A percentile compares a stretch with the other conserved stretches of the same genome.
Evolutionary conservation across 2,329 filamentous ascomycete genomes (phyloP).

Genomic region (Nigrospora osmanthi): DNA sequence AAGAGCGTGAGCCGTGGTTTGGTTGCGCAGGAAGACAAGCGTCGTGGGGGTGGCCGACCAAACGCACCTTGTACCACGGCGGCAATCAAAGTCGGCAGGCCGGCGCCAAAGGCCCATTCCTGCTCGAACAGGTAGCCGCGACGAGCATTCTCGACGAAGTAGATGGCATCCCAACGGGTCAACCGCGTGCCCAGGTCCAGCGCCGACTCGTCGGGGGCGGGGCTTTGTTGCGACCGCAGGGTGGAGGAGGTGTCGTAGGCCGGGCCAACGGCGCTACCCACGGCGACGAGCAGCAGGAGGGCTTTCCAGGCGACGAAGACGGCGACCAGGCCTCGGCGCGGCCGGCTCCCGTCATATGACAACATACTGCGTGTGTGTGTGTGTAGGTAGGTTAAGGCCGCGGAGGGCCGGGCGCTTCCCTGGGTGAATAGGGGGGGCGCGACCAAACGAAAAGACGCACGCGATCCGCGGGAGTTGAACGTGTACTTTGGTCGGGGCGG

Average conservation of each 20-base stretch:
- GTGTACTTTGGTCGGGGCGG: too few relatives aligned
- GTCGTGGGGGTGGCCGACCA: too few relatives aligned
- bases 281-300: constrained; percentile 54
- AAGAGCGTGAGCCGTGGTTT: background rate
- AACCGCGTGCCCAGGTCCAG: constrained; percentile 45
- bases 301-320: constrained; percentile 60
- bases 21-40: too few relatives aligned
- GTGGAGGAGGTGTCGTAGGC: constrained; percentile 75
- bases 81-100: constrained; percentile 35
- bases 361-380: constrained; percentile 4
- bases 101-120: constrained; percentile 71
- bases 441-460: too few relatives aligned
- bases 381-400: too few relatives aligned
- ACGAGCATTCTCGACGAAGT: constrained; percentile 57
- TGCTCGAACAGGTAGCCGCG: constrained; percentile 69
- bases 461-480: too few relatives aligned
- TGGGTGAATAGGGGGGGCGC: too few relatives aligned
- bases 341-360: constrained; percentile 7
- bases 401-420: too few relatives aligned
- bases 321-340: constrained; percentile 17
- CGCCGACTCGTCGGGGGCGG: constrained; percentile 18
- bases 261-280: constrained; percentile 39
- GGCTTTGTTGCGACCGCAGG: constrained; percentile 36
- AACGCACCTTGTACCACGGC: constrained; percentile 23
- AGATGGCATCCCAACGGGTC: constrained; percentile 75